Percentiles rank a stretch among this genome's conserved stretches.
Conservation (phyloP, 305 asterid genomes). For the Fraxinus greggii region DNA sequence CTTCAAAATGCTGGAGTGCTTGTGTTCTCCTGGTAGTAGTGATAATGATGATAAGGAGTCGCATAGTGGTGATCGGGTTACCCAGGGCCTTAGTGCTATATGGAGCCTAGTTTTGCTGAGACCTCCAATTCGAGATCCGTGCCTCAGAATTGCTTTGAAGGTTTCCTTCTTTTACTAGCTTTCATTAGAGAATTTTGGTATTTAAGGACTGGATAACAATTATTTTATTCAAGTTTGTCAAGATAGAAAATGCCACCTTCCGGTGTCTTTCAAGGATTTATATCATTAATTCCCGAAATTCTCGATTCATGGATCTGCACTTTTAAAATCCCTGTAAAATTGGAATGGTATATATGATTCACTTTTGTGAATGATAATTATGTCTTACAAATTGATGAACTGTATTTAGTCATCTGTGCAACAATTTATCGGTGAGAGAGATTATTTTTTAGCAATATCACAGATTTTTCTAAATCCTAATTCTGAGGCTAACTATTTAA, state of each 20-base stretch:
- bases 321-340: background rate
- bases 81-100: conserved; percentile 90
- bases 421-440: background rate
- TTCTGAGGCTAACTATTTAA: background rate
- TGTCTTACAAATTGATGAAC: background rate
- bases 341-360: background rate
- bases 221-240: background rate
- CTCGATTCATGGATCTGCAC: background rate
- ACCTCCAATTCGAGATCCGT: conserved; percentile 86
- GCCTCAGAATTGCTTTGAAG: conserved; percentile 88
- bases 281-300: background rate
- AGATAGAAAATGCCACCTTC: background rate
- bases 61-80: conserved; percentile 85
- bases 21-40: conserved; percentile 77
- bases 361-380: background rate
- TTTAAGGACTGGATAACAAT: conserved; percentile 4
- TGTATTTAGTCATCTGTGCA: background rate
- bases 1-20: conserved; percentile 68
- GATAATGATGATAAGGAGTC: conserved; percentile 65
- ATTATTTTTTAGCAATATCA: background rate
- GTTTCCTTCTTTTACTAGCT: conserved; percentile 39
- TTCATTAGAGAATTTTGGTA: conserved; percentile 3
- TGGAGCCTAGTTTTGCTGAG: conserved; percentile 91
- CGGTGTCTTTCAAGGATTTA: background rate
- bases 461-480: background rate